Conservation (phyloP, 148 eudicot species). For the Persicaria tinctoria region DNA sequence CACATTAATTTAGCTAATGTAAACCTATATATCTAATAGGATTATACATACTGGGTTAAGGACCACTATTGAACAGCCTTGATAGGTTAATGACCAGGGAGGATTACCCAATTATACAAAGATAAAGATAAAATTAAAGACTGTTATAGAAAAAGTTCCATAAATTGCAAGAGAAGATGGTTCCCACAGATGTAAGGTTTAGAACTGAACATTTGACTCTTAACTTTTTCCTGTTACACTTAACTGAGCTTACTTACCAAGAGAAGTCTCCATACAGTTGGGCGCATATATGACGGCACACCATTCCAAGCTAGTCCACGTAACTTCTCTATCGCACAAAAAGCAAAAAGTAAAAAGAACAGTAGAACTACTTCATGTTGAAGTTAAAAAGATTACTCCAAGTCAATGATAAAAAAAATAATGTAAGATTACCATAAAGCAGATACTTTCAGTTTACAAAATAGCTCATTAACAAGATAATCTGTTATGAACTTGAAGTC, state of each 20-base stretch:
- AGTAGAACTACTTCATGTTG: background rate
- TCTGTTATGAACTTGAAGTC: background rate
- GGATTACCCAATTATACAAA: too few relatives aligned
- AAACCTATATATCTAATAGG: background rate
- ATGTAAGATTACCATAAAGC: background rate
- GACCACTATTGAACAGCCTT: too few relatives aligned
- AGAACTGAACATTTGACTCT: too few relatives aligned
- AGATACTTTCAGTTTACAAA: background rate
- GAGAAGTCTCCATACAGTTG: conserved; percentile 90
- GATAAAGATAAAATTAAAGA: too few relatives aligned
- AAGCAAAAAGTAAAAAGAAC: conserved; percentile 3
- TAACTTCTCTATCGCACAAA: conserved; percentile 53
- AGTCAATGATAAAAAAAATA: background rate
- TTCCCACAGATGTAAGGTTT: too few relatives aligned
- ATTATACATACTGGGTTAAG: background rate
- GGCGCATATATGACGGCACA: conserved; percentile 81
- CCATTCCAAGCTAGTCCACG: conserved; percentile 96
- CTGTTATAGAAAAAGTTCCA: too few relatives aligned
- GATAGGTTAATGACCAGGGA: too few relatives aligned
- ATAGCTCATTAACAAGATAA: background rate
- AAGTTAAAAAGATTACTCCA: background rate
- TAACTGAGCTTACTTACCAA: conserved; percentile 45
- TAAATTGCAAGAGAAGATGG: too few relatives aligned
- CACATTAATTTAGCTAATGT: background rate
- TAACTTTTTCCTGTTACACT: background rate